Base-by-base conservation (phyloP, 2,329 filamentous ascomycete genomes). In the Neonectria ditissima region DNA sequence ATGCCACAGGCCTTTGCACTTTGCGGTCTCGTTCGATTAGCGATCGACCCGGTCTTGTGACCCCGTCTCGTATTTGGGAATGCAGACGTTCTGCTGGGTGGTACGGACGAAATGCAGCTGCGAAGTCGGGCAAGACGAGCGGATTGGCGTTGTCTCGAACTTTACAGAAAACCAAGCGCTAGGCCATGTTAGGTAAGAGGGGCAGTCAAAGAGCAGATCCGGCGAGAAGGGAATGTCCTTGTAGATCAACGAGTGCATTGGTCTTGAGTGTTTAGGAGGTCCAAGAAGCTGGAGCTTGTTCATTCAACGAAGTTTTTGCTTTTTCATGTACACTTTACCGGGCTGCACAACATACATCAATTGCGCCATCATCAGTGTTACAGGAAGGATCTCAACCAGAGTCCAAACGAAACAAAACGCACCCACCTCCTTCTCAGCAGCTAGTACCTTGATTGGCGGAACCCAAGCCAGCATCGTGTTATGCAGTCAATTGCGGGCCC, bases 181-280 rank as follows among this genome's bases (percentile, higher is more conserved):
- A 79, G 65, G 28, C 76, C 66, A 2, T 18, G 73, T 55, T 6
- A 10, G 62, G 77, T 70, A 78, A 70, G 77, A 77, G 76, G 77
- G 76, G 76, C 67, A 74, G n/a, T 37, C 32, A 14, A 58, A 32
- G 44, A 43, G 18, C 22, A 4, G 14, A 26, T 5, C 8, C 24
- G 16, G 16, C 22, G 24, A 2, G 24, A 14, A 22, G 44, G 24
- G n/a, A 20, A 41, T 41, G 16, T 14, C 22, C 20, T 4, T 44
- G 43, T 44, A 5, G 24, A 26, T 22, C 6, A 20, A 10, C 22
- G 34, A 4, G 30, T 32, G 30, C 10, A 2, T 13, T 34, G 14
- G 13, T 16, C 4, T 34, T 6, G 13, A 34, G 32, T 6, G 24
- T 34, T 34, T 14, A 34, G 34, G 30, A 32, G 11, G 10, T 13